Evolutionary conservation across 768 basidiomycete species (phyloP).

Genomic region (Trichaptum fuscoviolaceum): DNA sequence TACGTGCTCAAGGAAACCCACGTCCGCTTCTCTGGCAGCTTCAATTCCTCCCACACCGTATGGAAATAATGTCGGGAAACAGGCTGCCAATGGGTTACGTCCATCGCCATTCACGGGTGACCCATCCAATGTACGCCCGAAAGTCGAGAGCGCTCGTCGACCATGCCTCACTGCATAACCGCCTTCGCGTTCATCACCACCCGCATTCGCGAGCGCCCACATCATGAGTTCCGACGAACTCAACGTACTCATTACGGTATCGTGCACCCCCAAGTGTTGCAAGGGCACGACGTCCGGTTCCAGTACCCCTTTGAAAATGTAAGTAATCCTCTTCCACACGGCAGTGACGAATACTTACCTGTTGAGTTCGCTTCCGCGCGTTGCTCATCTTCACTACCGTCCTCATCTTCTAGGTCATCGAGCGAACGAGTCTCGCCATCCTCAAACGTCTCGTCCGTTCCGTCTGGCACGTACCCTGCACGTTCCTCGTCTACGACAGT

Average conservation of each 20-base stretch:
- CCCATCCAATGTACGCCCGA: conserved; percentile 17
- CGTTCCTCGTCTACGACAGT: conserved; percentile 20
- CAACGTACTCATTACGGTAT: conserved; percentile 24
- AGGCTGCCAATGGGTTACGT: conserved; percentile 4
- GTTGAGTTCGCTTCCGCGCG: too few species aligned
- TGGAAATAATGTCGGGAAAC: conserved; percentile 30
- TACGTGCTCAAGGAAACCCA: conserved; percentile 18
- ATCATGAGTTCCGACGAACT: conserved; percentile 19
- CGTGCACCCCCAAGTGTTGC: conserved; percentile 19
- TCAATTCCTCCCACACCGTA: conserved; percentile 33
- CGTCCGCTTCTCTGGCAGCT: not conserved
- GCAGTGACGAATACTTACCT: too few species aligned
- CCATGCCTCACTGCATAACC: conserved; percentile 22
- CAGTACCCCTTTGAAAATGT: conserved; percentile 5
- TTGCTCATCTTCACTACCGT: too few species aligned
- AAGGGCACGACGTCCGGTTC: conserved; percentile 24
- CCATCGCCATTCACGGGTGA: conserved; percentile 7
- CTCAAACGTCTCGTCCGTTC: conserved; percentile 13
- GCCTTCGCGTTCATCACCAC: conserved; percentile 15
- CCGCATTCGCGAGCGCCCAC: conserved; percentile 25
- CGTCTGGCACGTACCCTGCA: conserved; percentile 24
- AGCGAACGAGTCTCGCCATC: too few species aligned
- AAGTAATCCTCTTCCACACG: too few species aligned
- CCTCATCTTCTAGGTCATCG: too few species aligned
- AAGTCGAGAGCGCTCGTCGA: conserved; percentile 19